These are phyloP conservation scores for Aureobasidium lini DNA, from an alignment of 2,329 filamentous ascomycete species.

Conservation along the genomic window DNA sequence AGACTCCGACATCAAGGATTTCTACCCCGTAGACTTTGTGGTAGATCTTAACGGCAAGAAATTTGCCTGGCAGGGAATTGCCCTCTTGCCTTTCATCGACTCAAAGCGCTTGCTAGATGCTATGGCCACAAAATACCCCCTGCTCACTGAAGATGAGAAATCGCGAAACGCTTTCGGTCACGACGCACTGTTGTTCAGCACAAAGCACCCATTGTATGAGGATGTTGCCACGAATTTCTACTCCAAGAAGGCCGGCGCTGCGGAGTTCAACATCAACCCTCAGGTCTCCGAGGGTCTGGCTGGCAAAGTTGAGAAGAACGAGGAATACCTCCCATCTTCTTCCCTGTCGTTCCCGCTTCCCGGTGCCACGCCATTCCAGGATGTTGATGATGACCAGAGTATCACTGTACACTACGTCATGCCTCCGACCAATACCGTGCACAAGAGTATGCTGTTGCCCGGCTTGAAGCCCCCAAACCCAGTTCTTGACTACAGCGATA, in stretches of 20 bases:
- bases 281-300: conserved; percentile 68
- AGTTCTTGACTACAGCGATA: conserved; percentile 66
- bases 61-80: conserved; percentile 95
- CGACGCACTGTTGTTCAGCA: conserved; percentile 78
- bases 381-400: conserved; percentile 77
- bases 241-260: conserved; percentile 69
- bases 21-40: conserved; percentile 91
- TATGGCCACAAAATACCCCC: conserved; percentile 73
- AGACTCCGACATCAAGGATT: conserved; percentile 90
- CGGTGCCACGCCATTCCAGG: conserved; percentile 55
- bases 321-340: conserved; percentile 76
- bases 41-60: conserved; percentile 97
- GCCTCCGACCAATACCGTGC: conserved; percentile 61
- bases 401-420: conserved; percentile 85
- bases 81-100: conserved; percentile 90
- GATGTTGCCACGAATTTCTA: conserved; percentile 82
- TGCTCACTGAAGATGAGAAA: conserved; percentile 68
- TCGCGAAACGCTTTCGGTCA: conserved; percentile 71
- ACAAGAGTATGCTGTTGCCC: conserved; percentile 91
- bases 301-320: conserved; percentile 74
- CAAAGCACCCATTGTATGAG: conserved; percentile 77
- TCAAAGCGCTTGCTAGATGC: conserved; percentile 76
- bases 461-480: conserved; percentile 68
- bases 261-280: conserved; percentile 66
- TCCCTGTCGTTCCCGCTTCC: conserved; percentile 71